phyloP scores from a whole-genome alignment of 768 basidiomycete genomes.

The Austroboletus eburneus region DNA sequence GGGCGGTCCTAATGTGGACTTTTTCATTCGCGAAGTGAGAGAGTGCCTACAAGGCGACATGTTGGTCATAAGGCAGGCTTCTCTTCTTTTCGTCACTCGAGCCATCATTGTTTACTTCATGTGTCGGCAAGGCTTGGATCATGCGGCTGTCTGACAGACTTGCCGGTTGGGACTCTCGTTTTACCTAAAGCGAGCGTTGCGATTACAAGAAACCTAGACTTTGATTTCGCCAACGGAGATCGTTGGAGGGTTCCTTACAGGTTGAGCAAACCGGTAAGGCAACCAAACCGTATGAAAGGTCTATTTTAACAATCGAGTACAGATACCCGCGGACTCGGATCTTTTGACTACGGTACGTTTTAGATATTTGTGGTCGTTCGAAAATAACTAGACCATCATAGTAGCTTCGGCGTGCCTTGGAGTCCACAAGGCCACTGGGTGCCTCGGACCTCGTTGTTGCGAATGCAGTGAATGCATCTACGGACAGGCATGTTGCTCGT shows the following conservation, averaged over 20 bases:
- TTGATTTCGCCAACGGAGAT: constrained; percentile 55
- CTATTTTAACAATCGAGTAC: no score
- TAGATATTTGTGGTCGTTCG: background rate
- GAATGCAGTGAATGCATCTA: constrained; percentile 64
- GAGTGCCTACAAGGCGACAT: constrained; percentile 66
- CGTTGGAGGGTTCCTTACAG: constrained; percentile 47
- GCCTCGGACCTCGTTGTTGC: constrained; percentile 36
- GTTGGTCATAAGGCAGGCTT: constrained; percentile 44
- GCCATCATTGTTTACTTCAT: background rate
- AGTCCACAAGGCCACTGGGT: constrained; percentile 40
- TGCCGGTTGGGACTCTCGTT: constrained; percentile 74
- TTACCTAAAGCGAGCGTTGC: constrained; percentile 66
- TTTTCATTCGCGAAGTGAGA: constrained; percentile 76
- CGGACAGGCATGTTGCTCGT: constrained; percentile 57
- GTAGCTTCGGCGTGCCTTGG: constrained; percentile 46
- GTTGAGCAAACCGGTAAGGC: constrained; percentile 59
- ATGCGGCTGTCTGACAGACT: constrained; percentile 65
- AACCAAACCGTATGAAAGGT: background rate
- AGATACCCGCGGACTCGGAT: constrained; percentile 58
- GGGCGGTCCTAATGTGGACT: constrained; percentile 81
- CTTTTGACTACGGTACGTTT: constrained; percentile 48
- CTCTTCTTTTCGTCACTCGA: background rate
- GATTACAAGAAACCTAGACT: constrained; percentile 73
- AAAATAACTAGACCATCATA: constrained; percentile 5
- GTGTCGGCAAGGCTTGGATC: constrained; percentile 61